Conservation (phyloP, 1,284 basidiomycete genomes). For the Cryptococcus floricola region DNA sequence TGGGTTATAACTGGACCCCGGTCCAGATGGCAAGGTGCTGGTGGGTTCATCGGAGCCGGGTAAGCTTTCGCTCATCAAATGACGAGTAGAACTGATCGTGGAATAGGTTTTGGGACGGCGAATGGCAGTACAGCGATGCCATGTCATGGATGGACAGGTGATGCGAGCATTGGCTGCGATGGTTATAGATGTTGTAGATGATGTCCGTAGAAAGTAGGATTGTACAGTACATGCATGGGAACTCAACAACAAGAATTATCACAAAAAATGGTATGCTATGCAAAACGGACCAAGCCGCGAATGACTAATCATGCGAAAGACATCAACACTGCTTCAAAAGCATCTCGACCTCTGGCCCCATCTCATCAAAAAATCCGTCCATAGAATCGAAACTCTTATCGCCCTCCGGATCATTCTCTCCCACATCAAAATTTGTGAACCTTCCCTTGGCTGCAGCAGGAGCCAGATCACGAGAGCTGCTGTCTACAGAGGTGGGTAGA, state of each 20-base stretch:
- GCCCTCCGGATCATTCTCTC: slow-evolving; percentile 19
- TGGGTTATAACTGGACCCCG: slow-evolving; percentile 62
- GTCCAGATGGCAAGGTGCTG: slow-evolving; percentile 60
- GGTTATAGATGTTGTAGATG: too few relatives aligned
- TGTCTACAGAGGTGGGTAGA: neutral
- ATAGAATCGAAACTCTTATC: slow-evolving; percentile 35
- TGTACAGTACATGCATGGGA: neutral
- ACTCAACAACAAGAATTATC: neutral
- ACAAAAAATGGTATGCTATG: neutral
- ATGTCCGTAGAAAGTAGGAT: neutral
- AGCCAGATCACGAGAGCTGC: neutral
- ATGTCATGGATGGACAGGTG: slow-evolving; percentile 45
- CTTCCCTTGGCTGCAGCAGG: too few relatives aligned
- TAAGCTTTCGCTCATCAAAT: slow-evolving; percentile 13
- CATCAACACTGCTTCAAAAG: slow-evolving; percentile 13
- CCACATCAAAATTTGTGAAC: slow-evolving; percentile 19
- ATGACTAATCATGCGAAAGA: neutral
- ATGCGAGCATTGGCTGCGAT: neutral
- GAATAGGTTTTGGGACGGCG: slow-evolving; percentile 31
- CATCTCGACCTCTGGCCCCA: slow-evolving; percentile 29
- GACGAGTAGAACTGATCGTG: too few relatives aligned
- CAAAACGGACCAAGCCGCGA: neutral
- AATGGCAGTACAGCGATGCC: slow-evolving; percentile 33
- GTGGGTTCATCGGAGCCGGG: slow-evolving; percentile 62
- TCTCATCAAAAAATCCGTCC: slow-evolving; percentile 27